Base-by-base conservation (phyloP, 2,329 filamentous ascomycete genomes). In the Diplocarpon rosae region DNA sequence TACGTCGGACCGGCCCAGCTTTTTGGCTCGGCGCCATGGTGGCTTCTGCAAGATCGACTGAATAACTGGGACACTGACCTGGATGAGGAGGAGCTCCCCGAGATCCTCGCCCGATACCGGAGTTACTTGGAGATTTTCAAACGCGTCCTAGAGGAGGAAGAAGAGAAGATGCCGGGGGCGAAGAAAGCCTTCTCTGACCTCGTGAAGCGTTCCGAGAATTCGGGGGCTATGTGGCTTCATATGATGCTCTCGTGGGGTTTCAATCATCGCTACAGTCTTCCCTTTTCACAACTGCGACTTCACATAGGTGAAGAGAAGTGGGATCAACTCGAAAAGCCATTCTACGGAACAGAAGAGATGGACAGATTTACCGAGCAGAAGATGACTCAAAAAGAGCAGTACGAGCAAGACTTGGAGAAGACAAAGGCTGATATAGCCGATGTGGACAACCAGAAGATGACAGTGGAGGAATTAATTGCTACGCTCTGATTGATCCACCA, bases 1-100 rank as follows among this genome's bases (percentile, higher is more conserved):
- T 66, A 65, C 42, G 55, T 60, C 10, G 60, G 62, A 39, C 63
- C 63, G 0, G 58, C 60, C 27, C 61, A 66, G 51, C 50, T 66
- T 13, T 60, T 65, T 55, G 59, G 51, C 46, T 63, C 43, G 31
- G 43, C 61, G 36, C 63, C 59, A 8, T 65, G 56, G 60, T 66
- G 58, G 62, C 60, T 65, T 45, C 51, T 53, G 15, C 49, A 52
- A 48, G 46, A 51, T 28, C 39, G 45, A 48, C 46, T 41, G 2
- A 41, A 45, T 30, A 50, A 50, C 24, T 42, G 35, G 28, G 47
- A 35, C n/a, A 45, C 41, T 44, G 48, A 50, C 42, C 47, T 14
- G 16, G 39, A 38, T 37, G 48, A 33, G 30, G 37, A 48, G 29
- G 36, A 51, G 46, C 40, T 37, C 20, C 39, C 46, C 20, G 40